Evolutionary conservation across 1,284 basidiomycete species (phyloP), one percentile per base, ranked within the genome.

Genomic region (Xerocomus minutiporus): DNA sequence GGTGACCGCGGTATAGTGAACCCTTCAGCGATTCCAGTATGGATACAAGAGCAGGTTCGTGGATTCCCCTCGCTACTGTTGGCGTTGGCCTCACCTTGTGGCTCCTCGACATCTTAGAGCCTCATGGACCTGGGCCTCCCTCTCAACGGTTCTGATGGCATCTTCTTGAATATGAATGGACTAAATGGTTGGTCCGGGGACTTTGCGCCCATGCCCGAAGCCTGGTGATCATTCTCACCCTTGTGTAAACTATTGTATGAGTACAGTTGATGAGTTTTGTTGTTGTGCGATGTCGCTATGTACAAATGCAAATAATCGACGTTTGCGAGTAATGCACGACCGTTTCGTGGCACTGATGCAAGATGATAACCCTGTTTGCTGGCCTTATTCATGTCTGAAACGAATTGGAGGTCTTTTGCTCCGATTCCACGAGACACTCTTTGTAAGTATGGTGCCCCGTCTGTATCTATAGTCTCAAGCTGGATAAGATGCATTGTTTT

Each of bases 41-140:
- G 89, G 89, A 71, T 92, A 54, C 89, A 88, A 65, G 89, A 92
- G 69, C 84, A 88, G 76, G 86, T 86, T 32, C 46, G 75, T 66
- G 23, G 20, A 29, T 28, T 40, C 23, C 38, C 41, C 31, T 34
- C 9, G 32, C 32, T 34, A 15, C 13, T 34, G 13, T 34, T 34
- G 23, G 3, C 6, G 20, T 52, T 38, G 32, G 32, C 35, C 48
- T 57, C 52, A 57, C 46, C 25, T 20, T 26, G 53, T 20, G 36
- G 17, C 34, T 40, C 43, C 43, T 28, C 28, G 36, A 15, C 50
- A 20, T 50, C 46, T 40, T 69, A 93, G 89, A 93, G 83, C 64
- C 73, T 93, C 57, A 84, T 86, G 20, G 92, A 95, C 68, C 82
- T 95, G 6, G 91, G 92, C 15, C 73, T 94, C 46, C 92, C 92